Evolutionary conservation across 495 filamentous ascomycete genomes (phyloP).

Genomic region (Antarctomyces pellizariae): DNA sequence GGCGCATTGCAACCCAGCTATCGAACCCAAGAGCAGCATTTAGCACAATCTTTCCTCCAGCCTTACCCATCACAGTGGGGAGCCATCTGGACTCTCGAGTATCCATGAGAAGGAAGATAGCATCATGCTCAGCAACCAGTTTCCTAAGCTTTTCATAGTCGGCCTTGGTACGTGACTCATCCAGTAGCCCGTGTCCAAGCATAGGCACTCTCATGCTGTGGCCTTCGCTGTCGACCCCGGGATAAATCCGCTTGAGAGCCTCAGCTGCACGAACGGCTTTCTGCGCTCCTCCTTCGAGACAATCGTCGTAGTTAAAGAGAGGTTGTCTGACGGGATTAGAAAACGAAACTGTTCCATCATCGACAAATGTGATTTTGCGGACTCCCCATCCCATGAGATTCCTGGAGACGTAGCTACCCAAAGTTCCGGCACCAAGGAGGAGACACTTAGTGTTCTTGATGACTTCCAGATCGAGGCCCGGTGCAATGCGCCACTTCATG

Average conservation of each 20-base stretch:
- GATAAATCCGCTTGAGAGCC: conserved; percentile 67
- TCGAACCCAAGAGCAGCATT: conserved; percentile 94
- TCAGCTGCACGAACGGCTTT: conserved; percentile 71
- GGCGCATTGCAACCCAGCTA: conserved; percentile 90
- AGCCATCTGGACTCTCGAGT: conserved; percentile 87
- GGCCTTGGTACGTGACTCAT: conserved; percentile 35
- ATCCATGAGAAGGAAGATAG: conserved; percentile 88
- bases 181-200: conserved; percentile 70
- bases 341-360: conserved; percentile 82
- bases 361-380: conserved; percentile 87
- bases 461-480: conserved; percentile 61
- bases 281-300: conserved; percentile 57
- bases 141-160: conserved; percentile 55
- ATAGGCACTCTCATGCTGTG: conserved; percentile 74
- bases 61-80: conserved; percentile 93
- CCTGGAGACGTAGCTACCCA: conserved; percentile 80
- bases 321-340: conserved; percentile 97
- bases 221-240: conserved; percentile 61
- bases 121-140: conserved; percentile 74
- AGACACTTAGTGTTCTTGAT: conserved; percentile 85
- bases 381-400: conserved; percentile 92
- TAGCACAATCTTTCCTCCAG: conserved; percentile 78
- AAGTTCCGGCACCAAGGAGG: conserved; percentile 80
- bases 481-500: conserved; percentile 95
- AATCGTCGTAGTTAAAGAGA: conserved; percentile 74